Percentiles rank a stretch among this genome's conserved stretches.
These are phyloP conservation scores for Eleusine indica DNA, from an alignment of 176 grass and related monocot genomes.

Conservation along the genomic window DNA sequence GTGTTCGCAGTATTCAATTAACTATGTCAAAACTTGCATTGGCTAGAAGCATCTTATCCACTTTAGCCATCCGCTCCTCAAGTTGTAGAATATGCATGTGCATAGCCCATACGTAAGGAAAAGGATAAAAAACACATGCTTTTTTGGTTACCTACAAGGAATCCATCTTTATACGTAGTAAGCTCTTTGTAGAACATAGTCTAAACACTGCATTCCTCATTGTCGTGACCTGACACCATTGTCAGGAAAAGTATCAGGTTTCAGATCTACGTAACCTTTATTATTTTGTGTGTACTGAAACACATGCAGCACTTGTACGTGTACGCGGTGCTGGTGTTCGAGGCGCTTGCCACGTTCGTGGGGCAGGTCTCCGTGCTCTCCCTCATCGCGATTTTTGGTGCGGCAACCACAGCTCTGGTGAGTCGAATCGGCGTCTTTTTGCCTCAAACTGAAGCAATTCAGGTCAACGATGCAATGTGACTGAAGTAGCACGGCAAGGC, in stretches of 20 bases:
- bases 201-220: not conserved
- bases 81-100: not conserved
- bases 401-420: constrained; percentile 83
- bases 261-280: too few relatives aligned
- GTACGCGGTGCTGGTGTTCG: constrained; percentile 82
- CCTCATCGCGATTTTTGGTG: constrained; percentile 85
- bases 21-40: too few relatives aligned
- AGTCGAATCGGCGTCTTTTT: not conserved
- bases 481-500: not conserved
- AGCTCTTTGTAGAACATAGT: not conserved
- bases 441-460: too few relatives aligned
- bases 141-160: not conserved
- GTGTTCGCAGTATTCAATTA: not conserved
- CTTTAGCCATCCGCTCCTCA: not conserved
- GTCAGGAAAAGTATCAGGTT: constrained; percentile 13
- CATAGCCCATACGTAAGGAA: constrained; percentile 18
- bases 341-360: constrained; percentile 95
- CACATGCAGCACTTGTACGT: constrained; percentile 79
- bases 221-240: too few relatives aligned
- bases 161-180: constrained; percentile 2
- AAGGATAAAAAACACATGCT: constrained; percentile 28
- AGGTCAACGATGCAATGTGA: not conserved
- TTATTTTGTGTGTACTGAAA: not conserved
- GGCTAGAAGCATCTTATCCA: not conserved
- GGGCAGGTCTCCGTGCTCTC: constrained; percentile 93